A percentile compares a stretch with the other conserved stretches of the same genome.
Conservation (phyloP, 176 grass and related monocot genomes). For the Triticum timopheevii region DNA sequence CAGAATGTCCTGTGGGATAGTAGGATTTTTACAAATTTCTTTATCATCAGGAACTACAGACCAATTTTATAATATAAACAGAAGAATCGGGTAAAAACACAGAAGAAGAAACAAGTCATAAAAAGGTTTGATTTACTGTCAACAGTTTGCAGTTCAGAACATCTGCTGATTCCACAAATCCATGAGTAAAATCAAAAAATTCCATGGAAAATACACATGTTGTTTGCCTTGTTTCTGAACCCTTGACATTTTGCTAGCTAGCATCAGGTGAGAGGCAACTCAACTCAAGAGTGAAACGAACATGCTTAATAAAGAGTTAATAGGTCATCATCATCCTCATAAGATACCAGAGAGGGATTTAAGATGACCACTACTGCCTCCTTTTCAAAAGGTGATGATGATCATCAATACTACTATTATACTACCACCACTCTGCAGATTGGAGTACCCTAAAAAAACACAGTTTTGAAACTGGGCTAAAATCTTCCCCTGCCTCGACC, state of each 20-base stretch:
- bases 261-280: neutral
- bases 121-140: neutral
- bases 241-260: neutral
- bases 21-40: neutral
- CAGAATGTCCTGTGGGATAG: neutral
- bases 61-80: neutral
- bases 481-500: conserved; percentile 48
- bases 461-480: conserved; percentile 19
- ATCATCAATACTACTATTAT: neutral
- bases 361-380: neutral
- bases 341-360: neutral
- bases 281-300: neutral
- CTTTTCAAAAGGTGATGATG: neutral
- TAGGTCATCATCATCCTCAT: neutral
- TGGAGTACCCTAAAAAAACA: neutral
- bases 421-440: neutral
- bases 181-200: neutral
- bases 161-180: neutral
- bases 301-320: neutral
- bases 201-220: neutral
- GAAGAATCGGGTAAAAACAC: too few relatives aligned
- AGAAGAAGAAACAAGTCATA: neutral
- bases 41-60: neutral
- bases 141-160: neutral
- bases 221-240: neutral